Evolutionary conservation across 257 asterid species (phyloP), one percentile per base, ranked within the genome.

Genomic region (Nemophila menziesii): DNA sequence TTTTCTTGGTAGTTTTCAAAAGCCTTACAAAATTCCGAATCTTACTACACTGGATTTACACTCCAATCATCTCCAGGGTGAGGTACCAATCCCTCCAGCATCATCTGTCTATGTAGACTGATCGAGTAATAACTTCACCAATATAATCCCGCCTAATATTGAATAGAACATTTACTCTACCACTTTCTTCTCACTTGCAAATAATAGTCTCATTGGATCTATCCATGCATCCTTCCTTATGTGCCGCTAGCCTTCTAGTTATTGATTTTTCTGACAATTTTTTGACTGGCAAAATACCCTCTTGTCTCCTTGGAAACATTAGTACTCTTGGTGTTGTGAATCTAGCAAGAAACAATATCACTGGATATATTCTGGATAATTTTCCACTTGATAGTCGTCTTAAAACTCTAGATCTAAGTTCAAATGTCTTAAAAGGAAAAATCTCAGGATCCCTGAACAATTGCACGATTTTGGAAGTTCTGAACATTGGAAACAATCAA

Each of bases 371-470:
- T 39, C 56, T 40, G 2, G 40, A 20, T 12, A 40, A 16, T 21
- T 18, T 51, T 34, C 26, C 40, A 5, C 12, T 8, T 19, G 48
- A 24, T 17, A 50, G 43, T 19, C 53, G 38, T 17, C 48, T 39
- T 12, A 12, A 40, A n/a, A 51, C 56, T 9, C 17, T 51, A 39
- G 56, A 51, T 51, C 15, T 51, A 24, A 51, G 40, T 33, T 13
- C 26, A 15, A 51, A 51, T 39, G 13, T 39, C 48, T n/a, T 58
- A 23, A 43, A 44, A 44, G 54, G 53, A 21, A 23, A 24, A 38
- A 16, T 12, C 10, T 56, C 19, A 41, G 33, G 9, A 9, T 22
- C 20, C 16, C 24, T 51, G 20, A 11, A 19, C 19, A 51, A 17
- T 3, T 51, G 56, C 20, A 40, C 21, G 0, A n/a, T 22, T 3